phyloP scores from a whole-genome alignment of 805 yeast genomes.

The Yamadazyma akitaensis region DNA sequence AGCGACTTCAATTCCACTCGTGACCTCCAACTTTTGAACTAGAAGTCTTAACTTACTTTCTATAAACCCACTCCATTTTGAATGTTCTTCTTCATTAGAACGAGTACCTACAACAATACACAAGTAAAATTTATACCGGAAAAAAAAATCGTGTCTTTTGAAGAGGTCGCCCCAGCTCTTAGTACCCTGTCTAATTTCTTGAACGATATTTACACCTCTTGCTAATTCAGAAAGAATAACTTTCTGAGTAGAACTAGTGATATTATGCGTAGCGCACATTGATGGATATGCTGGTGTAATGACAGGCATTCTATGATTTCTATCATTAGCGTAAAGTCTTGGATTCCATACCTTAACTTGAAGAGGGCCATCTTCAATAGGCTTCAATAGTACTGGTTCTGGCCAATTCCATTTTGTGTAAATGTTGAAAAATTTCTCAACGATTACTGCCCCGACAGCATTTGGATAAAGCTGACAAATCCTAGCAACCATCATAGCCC shows the following conservation, averaged over 20 bases:
- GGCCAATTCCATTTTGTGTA: conserved; percentile 96
- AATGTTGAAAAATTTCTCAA: conserved; percentile 85
- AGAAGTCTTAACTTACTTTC: conserved; percentile 81
- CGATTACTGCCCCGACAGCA: conserved; percentile 88
- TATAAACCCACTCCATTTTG: conserved; percentile 89
- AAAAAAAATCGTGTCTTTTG: conserved; percentile 77
- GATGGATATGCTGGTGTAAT: conserved; percentile 98
- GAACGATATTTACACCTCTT: conserved; percentile 71
- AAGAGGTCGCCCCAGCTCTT: conserved; percentile 75
- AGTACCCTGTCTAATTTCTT: conserved; percentile 60
- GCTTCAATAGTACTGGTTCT: conserved; percentile 89
- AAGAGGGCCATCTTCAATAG: conserved; percentile 94
- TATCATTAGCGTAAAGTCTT: conserved; percentile 79
- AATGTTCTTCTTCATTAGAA: conserved; percentile 74
- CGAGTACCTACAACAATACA: conserved; percentile 76
- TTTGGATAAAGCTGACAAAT: conserved; percentile 96
- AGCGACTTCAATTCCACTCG: conserved; percentile 73
- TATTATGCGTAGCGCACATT: conserved; percentile 98
- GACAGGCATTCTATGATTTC: conserved; percentile 93
- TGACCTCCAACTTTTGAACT: conserved; percentile 77
- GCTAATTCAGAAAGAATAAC: conserved; percentile 75
- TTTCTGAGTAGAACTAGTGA: conserved; percentile 81
- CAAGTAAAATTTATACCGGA: conserved; percentile 79
- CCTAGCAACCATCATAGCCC: conserved; percentile 99
- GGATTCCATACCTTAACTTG: conserved; percentile 99